Conservation (phyloP, 768 basidiomycete species). For the Asterophora lycoperdoides region DNA sequence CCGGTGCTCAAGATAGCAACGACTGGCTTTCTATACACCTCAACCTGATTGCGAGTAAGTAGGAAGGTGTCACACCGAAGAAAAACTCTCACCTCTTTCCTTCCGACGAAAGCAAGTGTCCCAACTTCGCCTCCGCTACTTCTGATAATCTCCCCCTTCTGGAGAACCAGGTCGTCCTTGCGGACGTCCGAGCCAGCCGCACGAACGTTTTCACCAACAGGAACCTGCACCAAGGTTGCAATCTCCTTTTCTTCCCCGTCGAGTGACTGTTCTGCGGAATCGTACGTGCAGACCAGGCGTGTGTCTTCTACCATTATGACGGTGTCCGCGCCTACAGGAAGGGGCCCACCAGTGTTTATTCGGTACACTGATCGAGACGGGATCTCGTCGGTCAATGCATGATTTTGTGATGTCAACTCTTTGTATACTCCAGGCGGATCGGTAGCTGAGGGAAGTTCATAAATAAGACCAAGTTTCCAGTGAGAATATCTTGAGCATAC, state of each 20-base stretch:
- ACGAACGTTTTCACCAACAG: constrained; percentile 68
- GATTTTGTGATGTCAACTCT: constrained; percentile 58
- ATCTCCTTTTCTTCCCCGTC: constrained; percentile 69
- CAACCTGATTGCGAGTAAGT: constrained; percentile 43
- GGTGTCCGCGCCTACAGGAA: constrained; percentile 70
- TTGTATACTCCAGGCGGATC: constrained; percentile 62
- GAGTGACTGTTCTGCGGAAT: constrained; percentile 29
- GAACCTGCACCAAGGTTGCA: constrained; percentile 58
- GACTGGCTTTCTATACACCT: constrained; percentile 65
- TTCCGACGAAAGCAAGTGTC: constrained; percentile 74
- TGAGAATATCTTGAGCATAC: constrained; percentile 33
- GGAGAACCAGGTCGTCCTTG: constrained; percentile 63
- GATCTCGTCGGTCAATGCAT: constrained; percentile 42
- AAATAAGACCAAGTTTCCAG: not conserved
- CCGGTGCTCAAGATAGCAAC: constrained; percentile 85
- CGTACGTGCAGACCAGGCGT: constrained; percentile 53
- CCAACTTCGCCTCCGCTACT: constrained; percentile 80
- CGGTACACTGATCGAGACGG: constrained; percentile 58
- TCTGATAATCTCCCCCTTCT: constrained; percentile 55
- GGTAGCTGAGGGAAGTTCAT: constrained; percentile 39
- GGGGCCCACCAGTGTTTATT: constrained; percentile 82
- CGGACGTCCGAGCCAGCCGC: constrained; percentile 69
- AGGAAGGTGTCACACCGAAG: not conserved
- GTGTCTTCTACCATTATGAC: constrained; percentile 96
- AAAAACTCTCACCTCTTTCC: constrained; percentile 47